These are phyloP conservation scores for Ramularia endophylla DNA, from an alignment of 2,329 filamentous ascomycete species.

Conservation along the genomic window DNA sequence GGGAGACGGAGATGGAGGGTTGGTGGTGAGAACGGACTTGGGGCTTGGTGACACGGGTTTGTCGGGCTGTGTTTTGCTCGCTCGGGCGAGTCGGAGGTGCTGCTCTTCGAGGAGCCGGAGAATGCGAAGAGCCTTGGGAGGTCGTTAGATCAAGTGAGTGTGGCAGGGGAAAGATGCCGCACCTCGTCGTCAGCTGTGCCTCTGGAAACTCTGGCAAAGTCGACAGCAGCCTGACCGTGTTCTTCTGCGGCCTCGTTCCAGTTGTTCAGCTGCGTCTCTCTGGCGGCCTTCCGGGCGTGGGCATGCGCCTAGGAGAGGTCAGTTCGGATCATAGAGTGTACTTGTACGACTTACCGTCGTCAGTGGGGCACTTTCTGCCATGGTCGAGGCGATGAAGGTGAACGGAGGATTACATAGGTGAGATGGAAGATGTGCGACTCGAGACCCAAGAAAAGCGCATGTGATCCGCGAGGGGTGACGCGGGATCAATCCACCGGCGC, in stretches of 20 bases:
- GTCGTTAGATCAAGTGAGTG: conserved; percentile 33
- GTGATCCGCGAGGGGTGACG: too few relatives aligned
- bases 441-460: too few relatives aligned
- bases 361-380: conserved; percentile 10
- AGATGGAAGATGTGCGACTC: too few relatives aligned
- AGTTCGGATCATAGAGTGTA: conserved; percentile 4
- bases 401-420: not conserved
- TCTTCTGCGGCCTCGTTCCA: conserved; percentile 79
- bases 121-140: conserved; percentile 70
- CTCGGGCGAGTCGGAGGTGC: conserved; percentile 73
- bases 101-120: conserved; percentile 81
- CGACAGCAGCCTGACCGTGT: conserved; percentile 79
- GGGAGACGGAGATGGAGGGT: conserved; percentile 27
- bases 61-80: conserved; percentile 62
- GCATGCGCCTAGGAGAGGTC: conserved; percentile 63
- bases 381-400: not conserved
- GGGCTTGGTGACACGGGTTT: conserved; percentile 1
- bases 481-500: too few relatives aligned
- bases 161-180: not conserved
- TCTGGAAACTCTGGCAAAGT: conserved; percentile 79
- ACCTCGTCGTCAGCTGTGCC: conserved; percentile 59
- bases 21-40: conserved; percentile 9
- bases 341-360: conserved; percentile 4
- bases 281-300: conserved; percentile 77
- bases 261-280: conserved; percentile 62